phyloP scores from a whole-genome alignment of 1,284 basidiomycete species.

The Cystobasidium sp. region DNA sequence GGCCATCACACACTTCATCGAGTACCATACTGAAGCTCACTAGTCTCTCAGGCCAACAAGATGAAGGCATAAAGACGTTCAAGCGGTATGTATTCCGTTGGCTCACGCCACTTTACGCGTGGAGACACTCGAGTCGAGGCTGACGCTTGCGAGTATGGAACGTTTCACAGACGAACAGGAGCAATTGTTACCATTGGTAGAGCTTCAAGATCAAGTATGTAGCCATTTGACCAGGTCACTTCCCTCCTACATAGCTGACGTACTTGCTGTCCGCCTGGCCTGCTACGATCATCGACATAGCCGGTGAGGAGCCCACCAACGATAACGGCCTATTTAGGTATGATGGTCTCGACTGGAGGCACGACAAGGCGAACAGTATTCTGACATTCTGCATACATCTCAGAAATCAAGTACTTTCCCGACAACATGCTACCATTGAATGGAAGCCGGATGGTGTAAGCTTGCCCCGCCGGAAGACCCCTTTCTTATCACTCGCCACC shows the following conservation, averaged over 20 bases:
- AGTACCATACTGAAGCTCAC: conserved; percentile 4
- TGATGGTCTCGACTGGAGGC: background rate
- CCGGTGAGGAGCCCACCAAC: conserved; percentile 11
- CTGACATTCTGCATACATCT: background rate
- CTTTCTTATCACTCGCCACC: background rate
- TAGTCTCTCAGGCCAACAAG: background rate
- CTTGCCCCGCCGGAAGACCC: background rate
- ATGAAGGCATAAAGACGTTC: conserved; percentile 16
- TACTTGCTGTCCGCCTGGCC: background rate
- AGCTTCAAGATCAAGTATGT: conserved; percentile 30
- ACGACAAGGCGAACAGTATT: background rate
- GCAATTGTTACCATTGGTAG: conserved; percentile 17
- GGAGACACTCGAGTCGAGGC: background rate
- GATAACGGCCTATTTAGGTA: conserved; percentile 33
- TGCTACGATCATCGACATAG: conserved; percentile 1
- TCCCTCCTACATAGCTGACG: background rate
- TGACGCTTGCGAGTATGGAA: background rate
- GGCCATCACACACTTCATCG: background rate
- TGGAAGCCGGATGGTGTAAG: conserved; percentile 28
- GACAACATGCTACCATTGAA: conserved; percentile 18
- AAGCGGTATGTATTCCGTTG: conserved; percentile 12
- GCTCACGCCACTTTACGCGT: conserved; percentile 30
- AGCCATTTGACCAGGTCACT: background rate
- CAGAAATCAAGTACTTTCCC: conserved; percentile 39
- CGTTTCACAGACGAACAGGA: conserved; percentile 15